These are phyloP conservation scores for Solanum lycopersicoides DNA, from an alignment of 257 asterid species.

Conservation along the genomic window DNA sequence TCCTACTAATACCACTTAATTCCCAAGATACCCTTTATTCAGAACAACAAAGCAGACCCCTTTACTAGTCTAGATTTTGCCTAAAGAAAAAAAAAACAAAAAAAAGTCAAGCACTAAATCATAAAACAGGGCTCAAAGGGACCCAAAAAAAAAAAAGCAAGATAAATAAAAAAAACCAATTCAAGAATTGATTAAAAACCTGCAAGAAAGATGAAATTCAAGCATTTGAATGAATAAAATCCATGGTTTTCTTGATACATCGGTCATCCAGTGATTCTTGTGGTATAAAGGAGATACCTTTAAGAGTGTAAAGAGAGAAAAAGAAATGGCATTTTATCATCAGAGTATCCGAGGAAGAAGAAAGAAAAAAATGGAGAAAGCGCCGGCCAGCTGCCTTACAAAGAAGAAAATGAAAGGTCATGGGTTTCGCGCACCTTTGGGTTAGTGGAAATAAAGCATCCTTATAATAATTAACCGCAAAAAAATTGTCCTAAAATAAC, in stretches of 20 bases:
- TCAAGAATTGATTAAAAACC: background rate
- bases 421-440: background rate
- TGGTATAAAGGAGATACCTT: background rate
- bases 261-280: background rate
- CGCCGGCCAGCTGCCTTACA: background rate
- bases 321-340: background rate
- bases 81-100: background rate
- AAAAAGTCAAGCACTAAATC: background rate
- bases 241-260: background rate
- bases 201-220: background rate
- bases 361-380: background rate
- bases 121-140: background rate
- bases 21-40: constrained; percentile 10
- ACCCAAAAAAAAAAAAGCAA: background rate
- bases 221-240: background rate
- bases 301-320: background rate
- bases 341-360: background rate
- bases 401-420: background rate
- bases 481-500: background rate
- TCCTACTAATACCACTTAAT: constrained; percentile 4
- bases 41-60: background rate
- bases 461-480: background rate
- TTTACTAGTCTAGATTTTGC: background rate
- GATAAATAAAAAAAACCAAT: background rate
- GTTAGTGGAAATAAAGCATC: background rate